phyloP scores from a whole-genome alignment of 1,139 yeast genomes.

The Yamadazyma mexicana region DNA sequence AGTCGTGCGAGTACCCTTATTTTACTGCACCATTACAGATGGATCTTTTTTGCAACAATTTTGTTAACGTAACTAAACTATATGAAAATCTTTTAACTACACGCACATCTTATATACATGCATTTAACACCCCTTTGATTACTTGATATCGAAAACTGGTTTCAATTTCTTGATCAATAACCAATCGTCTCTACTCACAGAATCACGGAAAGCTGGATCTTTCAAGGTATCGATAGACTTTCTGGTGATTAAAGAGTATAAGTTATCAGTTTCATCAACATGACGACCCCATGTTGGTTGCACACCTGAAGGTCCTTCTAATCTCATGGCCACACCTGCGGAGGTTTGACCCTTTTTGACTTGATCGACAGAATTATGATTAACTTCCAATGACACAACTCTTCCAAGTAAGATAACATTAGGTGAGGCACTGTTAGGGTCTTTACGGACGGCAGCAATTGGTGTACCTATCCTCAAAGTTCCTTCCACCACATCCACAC shows the following conservation, averaged over 20 bases:
- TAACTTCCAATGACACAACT: conserved; percentile 87
- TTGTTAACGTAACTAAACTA: no score
- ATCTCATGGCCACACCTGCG: conserved; percentile 98
- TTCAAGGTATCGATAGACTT: conserved; percentile 94
- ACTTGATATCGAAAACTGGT: conserved; percentile 79
- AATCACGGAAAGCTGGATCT: conserved; percentile 95
- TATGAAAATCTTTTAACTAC: no score
- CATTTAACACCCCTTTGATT: conserved; percentile 16
- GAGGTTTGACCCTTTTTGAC: conserved; percentile 94
- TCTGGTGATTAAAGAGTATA: conserved; percentile 86
- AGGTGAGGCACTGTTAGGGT: conserved; percentile 80
- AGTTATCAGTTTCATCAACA: conserved; percentile 86
- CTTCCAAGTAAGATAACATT: conserved; percentile 76
- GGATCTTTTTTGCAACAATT: no score
- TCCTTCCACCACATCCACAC: conserved; percentile 96
- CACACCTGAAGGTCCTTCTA: conserved; percentile 87
- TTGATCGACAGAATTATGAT: conserved; percentile 76
- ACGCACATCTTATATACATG: no score
- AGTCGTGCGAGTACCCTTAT: no score
- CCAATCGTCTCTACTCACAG: conserved; percentile 96
- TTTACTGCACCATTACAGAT: no score
- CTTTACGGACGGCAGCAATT: conserved; percentile 87
- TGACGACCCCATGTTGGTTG: conserved; percentile 99
- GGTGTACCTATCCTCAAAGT: conserved; percentile 90
- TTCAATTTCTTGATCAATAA: conserved; percentile 83